phyloP scores from a whole-genome alignment of 2,329 filamentous ascomycete species.

The Pseudogymnoascus sp. region DNA sequence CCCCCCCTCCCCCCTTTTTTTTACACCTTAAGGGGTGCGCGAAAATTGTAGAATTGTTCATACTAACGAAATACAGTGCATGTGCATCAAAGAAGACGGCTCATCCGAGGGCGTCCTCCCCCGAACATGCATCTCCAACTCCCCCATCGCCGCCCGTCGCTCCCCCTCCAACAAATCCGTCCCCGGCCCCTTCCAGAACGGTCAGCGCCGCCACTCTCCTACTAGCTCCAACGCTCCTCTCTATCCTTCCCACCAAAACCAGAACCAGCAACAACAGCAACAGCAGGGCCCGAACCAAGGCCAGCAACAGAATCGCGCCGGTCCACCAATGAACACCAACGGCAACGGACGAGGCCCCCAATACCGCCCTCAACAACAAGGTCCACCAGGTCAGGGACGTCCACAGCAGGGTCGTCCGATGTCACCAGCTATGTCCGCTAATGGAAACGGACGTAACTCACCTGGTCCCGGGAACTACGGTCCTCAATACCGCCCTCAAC shows the following conservation, averaged over 20 bases:
- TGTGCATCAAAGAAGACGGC: conserved; percentile 83
- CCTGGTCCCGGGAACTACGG: background rate
- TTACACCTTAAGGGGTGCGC: no score
- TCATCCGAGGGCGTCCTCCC: conserved; percentile 89
- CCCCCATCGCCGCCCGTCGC: conserved; percentile 73
- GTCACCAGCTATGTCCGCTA: conserved; percentile 18
- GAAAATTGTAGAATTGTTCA: conserved; percentile 14
- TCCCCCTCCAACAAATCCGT: background rate
- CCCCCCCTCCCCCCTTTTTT: background rate
- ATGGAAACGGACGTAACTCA: background rate
- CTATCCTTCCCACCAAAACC: background rate
- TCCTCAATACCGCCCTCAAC: conserved; percentile 14
- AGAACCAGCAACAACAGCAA: background rate
- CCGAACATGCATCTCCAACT: conserved; percentile 83
- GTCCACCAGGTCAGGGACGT: conserved; percentile 18
- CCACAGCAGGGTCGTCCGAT: conserved; percentile 23
- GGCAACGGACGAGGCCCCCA: background rate
- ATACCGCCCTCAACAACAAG: background rate
- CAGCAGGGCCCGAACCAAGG: background rate
- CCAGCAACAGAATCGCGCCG: background rate
- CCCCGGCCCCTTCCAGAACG: background rate
- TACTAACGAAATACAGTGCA: conserved; percentile 49
- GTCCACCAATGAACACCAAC: background rate
- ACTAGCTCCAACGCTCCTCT: background rate
- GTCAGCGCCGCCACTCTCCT: conserved; percentile 26